Conservation (phyloP, 352 stramenopile species). For the Phytophthora palmivora region DNA sequence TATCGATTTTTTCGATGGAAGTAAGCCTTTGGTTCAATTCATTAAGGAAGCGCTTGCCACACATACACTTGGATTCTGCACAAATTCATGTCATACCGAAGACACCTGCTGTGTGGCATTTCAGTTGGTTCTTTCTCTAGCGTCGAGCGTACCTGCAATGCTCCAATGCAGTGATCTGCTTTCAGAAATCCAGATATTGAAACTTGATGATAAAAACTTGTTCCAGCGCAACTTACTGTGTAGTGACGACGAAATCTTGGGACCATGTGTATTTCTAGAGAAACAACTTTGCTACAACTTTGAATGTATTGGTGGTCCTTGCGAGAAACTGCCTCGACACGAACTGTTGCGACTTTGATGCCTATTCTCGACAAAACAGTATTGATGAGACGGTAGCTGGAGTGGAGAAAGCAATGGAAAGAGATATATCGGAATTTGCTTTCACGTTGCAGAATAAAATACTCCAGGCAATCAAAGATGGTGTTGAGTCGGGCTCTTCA, state of each 20-base stretch:
- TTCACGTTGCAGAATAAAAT: conserved; percentile 47
- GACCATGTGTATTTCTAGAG: conserved; percentile 42
- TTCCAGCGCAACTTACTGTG: conserved; percentile 8
- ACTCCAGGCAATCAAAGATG: conserved; percentile 41
- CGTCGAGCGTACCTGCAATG: conserved; percentile 45
- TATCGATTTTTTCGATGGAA: conserved; percentile 14
- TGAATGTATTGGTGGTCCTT: conserved; percentile 40
- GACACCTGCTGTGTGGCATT: conserved; percentile 52
- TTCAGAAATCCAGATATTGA: conserved; percentile 28
- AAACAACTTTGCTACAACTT: conserved; percentile 45
- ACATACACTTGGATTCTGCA: conserved; percentile 30
- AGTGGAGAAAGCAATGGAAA: neutral
- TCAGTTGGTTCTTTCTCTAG: conserved; percentile 39
- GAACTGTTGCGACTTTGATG: conserved; percentile 41
- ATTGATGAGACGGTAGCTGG: neutral
- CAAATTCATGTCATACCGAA: conserved; percentile 40
- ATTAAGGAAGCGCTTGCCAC: conserved; percentile 29
- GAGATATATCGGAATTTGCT: conserved; percentile 15
- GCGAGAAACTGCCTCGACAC: conserved; percentile 34
- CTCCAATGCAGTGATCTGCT: conserved; percentile 36
- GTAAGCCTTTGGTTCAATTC: conserved; percentile 30
- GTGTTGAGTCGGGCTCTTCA: conserved; percentile 14
- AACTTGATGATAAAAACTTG: conserved; percentile 17
- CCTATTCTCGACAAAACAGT: neutral
- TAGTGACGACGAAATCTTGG: conserved; percentile 8